Evolutionary conservation across 495 filamentous ascomycete genomes (phyloP).

Genomic region (Annulohypoxylon nitens): DNA sequence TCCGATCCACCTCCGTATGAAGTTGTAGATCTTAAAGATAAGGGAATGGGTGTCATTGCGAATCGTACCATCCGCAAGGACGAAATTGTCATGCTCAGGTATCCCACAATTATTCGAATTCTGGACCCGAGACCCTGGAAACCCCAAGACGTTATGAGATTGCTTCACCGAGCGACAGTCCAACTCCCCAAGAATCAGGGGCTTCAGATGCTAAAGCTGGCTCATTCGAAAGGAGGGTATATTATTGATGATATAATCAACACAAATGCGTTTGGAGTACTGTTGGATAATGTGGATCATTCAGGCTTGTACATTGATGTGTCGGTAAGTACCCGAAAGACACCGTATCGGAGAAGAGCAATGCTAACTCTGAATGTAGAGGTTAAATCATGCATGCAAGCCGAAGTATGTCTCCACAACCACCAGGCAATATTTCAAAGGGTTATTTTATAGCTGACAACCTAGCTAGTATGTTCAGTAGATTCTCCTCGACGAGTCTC

Average conservation of each 20-base stretch:
- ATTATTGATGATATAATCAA: constrained; percentile 52
- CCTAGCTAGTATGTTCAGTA: constrained; percentile 47
- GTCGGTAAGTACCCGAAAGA: constrained; percentile 45
- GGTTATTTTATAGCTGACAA: background rate
- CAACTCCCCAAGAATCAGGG: constrained; percentile 39
- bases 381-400: constrained; percentile 56
- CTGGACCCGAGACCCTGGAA: constrained; percentile 41
- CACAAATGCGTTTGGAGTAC: constrained; percentile 53
- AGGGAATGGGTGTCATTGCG: constrained; percentile 54
- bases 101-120: constrained; percentile 48
- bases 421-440: background rate
- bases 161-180: constrained; percentile 47
- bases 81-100: constrained; percentile 50
- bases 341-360: background rate
- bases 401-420: constrained; percentile 47
- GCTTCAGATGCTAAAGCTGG: constrained; percentile 35
- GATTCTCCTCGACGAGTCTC: constrained; percentile 47
- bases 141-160: constrained; percentile 36
- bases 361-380: constrained; percentile 30
- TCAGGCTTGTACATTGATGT: constrained; percentile 56
- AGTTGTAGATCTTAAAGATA: constrained; percentile 47
- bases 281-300: constrained; percentile 40
- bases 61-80: constrained; percentile 46
- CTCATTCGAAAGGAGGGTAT: constrained; percentile 44
- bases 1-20: constrained; percentile 42